A percentile compares a stretch with the other conserved stretches of the same genome.
Evolutionary conservation across 1,284 basidiomycete genomes (phyloP).

Genomic region (Leccinum griseonigrum): DNA sequence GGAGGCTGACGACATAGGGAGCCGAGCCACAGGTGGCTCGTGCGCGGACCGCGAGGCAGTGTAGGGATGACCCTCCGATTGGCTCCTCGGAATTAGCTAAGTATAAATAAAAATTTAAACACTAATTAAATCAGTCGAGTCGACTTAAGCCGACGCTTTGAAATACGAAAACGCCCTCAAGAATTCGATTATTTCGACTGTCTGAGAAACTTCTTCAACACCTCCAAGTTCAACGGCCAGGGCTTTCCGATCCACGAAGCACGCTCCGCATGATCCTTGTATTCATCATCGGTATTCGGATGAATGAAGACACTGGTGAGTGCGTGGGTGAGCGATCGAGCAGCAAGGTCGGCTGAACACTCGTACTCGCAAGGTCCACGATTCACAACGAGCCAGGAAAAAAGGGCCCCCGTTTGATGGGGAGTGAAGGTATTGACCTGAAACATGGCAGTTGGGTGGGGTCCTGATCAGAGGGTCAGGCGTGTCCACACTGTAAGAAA

Average conservation of each 20-base stretch:
- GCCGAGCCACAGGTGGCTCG: too few relatives aligned
- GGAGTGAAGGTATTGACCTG: conserved; percentile 39
- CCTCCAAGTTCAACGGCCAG: neutral
- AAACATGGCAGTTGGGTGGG: conserved; percentile 43
- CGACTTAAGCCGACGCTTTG: too few relatives aligned
- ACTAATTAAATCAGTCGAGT: too few relatives aligned
- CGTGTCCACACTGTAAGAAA: neutral
- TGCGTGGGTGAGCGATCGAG: conserved; percentile 2
- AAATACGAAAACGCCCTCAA: too few relatives aligned
- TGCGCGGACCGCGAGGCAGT: neutral
- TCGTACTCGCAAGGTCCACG: conserved; percentile 38
- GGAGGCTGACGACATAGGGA: too few relatives aligned
- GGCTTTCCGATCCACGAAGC: neutral
- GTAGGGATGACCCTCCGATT: neutral
- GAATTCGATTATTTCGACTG: neutral
- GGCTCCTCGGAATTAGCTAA: too few relatives aligned
- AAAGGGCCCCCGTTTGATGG: conserved; percentile 40
- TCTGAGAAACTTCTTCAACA: neutral
- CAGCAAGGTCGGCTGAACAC: neutral
- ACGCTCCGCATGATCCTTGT: neutral
- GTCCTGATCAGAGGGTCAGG: conserved; percentile 26
- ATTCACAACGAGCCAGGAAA: conserved; percentile 40
- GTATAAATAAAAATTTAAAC: too few relatives aligned
- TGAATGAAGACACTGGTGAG: neutral
- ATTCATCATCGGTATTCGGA: neutral